Evolutionary conservation across 768 basidiomycete species (phyloP), one percentile per base, ranked within the genome.

Genomic region (Rhizopogon vinicolor): DNA sequence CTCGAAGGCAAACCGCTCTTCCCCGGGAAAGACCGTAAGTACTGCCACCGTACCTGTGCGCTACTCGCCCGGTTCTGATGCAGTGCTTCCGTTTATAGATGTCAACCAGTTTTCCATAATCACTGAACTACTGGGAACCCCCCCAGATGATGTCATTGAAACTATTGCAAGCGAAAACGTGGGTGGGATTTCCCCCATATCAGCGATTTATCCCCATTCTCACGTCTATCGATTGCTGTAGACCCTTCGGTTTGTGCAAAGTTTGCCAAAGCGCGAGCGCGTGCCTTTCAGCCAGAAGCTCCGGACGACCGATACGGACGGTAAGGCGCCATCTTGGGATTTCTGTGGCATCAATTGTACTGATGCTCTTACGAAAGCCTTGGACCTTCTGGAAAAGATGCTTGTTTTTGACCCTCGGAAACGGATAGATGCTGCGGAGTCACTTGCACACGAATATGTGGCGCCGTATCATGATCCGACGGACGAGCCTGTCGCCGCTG

Each of bases 41-140:
- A 62, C 61, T 63, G 31, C 7, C 10, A 33, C 19, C 35, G 35
- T 37, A 12, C 13, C 13, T 5, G 31, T 14, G 14, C 48, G 8
- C 13, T 22, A 35, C 35, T 41, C 53, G 31, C n/a, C 44, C 52
- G n/a, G n/a, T 51, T 40, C 62, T 56, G 54, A 62, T 18, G 33
- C 39, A 18, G 35, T 55, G 52, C 48, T 52, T 57, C 42, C 48
- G 39, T 29, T n/a, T 44, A 29, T 68, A 98, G 96, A 99, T 73
- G 97, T 98, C 64, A 94, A 99, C 76, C 97, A 99, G 71, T 98
- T 99, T 77, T 97, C 94, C 45, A 98, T 99, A 74, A 99, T 99
- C 75, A 98, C 96, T 42, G 96, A 99, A 70, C 77, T 98, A 14
- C 76, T 99, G 52, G 97, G 97, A 40, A 98, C 97, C n/a, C 97